Conservation (phyloP, 345 rosid genomes). For the Populus davidiana region DNA sequence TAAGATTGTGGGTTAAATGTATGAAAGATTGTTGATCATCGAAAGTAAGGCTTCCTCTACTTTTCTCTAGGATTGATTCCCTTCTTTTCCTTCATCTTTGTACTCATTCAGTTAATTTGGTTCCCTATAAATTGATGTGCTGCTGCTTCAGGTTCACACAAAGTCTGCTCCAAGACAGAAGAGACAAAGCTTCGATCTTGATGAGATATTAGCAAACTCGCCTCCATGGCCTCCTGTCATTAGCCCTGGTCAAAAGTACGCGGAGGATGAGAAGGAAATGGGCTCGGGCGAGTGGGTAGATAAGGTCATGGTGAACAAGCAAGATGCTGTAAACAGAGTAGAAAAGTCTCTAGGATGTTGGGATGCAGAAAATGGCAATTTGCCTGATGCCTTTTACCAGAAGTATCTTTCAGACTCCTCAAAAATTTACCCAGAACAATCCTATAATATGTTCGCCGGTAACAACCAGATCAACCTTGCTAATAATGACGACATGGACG, state of each 20-base stretch:
- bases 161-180: slow-evolving; percentile 48
- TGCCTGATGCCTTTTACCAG: slow-evolving; percentile 57
- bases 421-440: slow-evolving; percentile 59
- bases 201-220: slow-evolving; percentile 78
- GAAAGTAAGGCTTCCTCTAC: not conserved
- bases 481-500: slow-evolving; percentile 53
- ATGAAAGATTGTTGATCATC: not conserved
- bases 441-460: slow-evolving; percentile 60
- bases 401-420: slow-evolving; percentile 68
- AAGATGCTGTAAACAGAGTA: slow-evolving; percentile 47
- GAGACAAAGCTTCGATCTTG: slow-evolving; percentile 72
- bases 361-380: slow-evolving; percentile 45
- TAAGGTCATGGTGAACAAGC: slow-evolving; percentile 95
- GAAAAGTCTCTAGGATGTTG: slow-evolving; percentile 56
- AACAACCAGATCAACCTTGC: slow-evolving; percentile 40
- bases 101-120: not conserved
- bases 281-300: slow-evolving; percentile 88
- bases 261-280: slow-evolving; percentile 67
- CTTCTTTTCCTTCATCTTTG: not conserved
- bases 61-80: not conserved
- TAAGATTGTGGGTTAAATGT: not conserved
- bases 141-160: slow-evolving; percentile 47
- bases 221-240: slow-evolving; percentile 91
- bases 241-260: slow-evolving; percentile 54
- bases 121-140: slow-evolving; percentile 4